Evolutionary conservation across 768 basidiomycete species (phyloP).

Genomic region (Porphyrellus cyaneotinctus): DNA sequence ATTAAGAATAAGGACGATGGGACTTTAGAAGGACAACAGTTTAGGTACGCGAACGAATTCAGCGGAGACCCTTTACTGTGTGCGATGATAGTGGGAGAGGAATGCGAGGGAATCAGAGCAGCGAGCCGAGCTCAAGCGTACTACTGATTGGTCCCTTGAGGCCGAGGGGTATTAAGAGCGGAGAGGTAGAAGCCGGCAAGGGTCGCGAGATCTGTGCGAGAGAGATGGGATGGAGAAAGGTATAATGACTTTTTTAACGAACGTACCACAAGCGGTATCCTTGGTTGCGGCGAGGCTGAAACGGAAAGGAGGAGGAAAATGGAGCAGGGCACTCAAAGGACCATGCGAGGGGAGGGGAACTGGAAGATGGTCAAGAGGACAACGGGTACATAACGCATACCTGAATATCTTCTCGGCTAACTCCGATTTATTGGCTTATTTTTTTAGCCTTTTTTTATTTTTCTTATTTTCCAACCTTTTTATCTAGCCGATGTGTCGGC

Average conservation of each 20-base stretch:
- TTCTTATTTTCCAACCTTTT: conserved; percentile 9
- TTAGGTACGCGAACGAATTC: conserved; percentile 47
- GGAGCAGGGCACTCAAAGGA: conserved; percentile 32
- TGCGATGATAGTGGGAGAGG: conserved; percentile 1
- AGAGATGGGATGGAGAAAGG: not conserved
- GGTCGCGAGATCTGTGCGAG: conserved; percentile 86
- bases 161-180: conserved; percentile 36
- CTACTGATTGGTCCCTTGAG: conserved; percentile 40
- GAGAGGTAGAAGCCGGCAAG: conserved; percentile 75
- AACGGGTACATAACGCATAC: conserved; percentile 27
- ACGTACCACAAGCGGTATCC: conserved; percentile 51
- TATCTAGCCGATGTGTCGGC: conserved; percentile 30
- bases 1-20: conserved; percentile 19
- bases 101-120: conserved; percentile 33
- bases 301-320: conserved; percentile 27
- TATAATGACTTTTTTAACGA: not conserved
- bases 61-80: conserved; percentile 37
- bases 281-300: conserved; percentile 44
- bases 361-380: conserved; percentile 30
- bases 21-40: conserved; percentile 26
- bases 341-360: conserved; percentile 29
- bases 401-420: conserved; percentile 27
- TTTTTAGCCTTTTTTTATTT: conserved; percentile 6
- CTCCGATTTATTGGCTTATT: conserved; percentile 18
- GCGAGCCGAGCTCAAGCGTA: conserved; percentile 76